These are phyloP conservation scores for Aspergillus egyptiacus DNA, from an alignment of 495 filamentous ascomycete species.

Conservation along the genomic window DNA sequence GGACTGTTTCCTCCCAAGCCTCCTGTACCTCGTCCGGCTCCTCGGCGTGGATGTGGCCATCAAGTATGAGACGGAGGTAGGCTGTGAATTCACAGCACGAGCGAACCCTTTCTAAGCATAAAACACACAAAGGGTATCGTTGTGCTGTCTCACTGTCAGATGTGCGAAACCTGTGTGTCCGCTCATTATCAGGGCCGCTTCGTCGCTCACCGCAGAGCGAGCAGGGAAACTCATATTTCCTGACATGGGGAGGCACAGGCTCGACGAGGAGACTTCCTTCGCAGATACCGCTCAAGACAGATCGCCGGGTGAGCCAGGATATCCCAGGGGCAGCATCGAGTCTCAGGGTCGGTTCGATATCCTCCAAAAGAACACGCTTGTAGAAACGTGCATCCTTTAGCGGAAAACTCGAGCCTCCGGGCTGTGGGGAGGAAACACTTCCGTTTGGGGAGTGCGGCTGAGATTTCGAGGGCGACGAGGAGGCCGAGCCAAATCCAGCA, in stretches of 20 bases:
- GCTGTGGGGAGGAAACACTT: slow-evolving; percentile 33
- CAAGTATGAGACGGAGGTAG: slow-evolving; percentile 81
- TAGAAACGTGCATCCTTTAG: slow-evolving; percentile 92
- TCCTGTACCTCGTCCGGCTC: slow-evolving; percentile 73
- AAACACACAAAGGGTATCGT: slow-evolving; percentile 81
- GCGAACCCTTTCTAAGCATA: slow-evolving; percentile 77
- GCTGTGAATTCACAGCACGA: slow-evolving; percentile 87
- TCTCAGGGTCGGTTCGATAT: slow-evolving; percentile 89
- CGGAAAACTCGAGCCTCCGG: slow-evolving; percentile 36
- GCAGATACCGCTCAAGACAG: slow-evolving; percentile 72
- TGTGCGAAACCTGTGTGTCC: slow-evolving; percentile 83
- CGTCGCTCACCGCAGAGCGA: slow-evolving; percentile 82
- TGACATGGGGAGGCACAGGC: slow-evolving; percentile 59
- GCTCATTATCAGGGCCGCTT: slow-evolving; percentile 58
- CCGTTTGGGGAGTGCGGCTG: slow-evolving; percentile 36
- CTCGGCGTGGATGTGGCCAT: slow-evolving; percentile 72
- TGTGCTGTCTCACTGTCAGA: slow-evolving; percentile 80
- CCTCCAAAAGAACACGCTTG: slow-evolving; percentile 79
- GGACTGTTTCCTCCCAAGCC: slow-evolving; percentile 90
- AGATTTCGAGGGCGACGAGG: slow-evolving; percentile 38
- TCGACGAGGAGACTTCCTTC: slow-evolving; percentile 89
- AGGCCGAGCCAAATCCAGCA: slow-evolving; percentile 41
- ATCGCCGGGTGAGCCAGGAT: slow-evolving; percentile 84
- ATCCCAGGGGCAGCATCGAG: slow-evolving; percentile 85
- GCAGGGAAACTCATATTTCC: slow-evolving; percentile 65